A percentile compares a stretch with the other conserved stretches of the same genome.
phyloP scores from a whole-genome alignment of 2,329 filamentous ascomycete species.

The Cladosporium sp. region DNA sequence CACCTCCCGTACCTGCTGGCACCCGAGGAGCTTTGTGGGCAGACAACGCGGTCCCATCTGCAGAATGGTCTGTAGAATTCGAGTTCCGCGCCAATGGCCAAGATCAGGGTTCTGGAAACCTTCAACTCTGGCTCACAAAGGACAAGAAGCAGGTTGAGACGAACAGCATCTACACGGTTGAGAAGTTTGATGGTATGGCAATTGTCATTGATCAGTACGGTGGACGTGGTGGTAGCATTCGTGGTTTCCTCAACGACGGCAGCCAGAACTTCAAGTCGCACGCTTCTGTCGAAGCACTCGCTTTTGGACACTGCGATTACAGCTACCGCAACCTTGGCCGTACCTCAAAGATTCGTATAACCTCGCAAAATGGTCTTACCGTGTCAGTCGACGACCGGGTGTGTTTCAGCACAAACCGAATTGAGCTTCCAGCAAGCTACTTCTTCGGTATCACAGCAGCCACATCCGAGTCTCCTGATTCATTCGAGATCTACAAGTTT shows the following conservation, averaged over 20 bases:
- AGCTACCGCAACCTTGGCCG: slow-evolving; percentile 86
- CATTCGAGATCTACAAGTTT: slow-evolving; percentile 89
- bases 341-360: slow-evolving; percentile 74
- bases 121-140: slow-evolving; percentile 88
- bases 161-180: slow-evolving; percentile 77
- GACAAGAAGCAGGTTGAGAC: slow-evolving; percentile 61
- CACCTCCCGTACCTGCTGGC: slow-evolving; percentile 81
- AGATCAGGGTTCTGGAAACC: slow-evolving; percentile 79
- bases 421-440: slow-evolving; percentile 74
- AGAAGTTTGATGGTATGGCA: slow-evolving; percentile 83
- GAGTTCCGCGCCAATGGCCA: slow-evolving; percentile 84
- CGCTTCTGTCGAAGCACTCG: slow-evolving; percentile 72
- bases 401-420: slow-evolving; percentile 78
- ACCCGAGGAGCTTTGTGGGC: slow-evolving; percentile 81
- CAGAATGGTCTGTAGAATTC: slow-evolving; percentile 70
- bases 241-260: slow-evolving; percentile 93
- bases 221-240: slow-evolving; percentile 71
- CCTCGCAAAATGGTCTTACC: slow-evolving; percentile 61
- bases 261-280: slow-evolving; percentile 72
- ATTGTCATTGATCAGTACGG: slow-evolving; percentile 82
- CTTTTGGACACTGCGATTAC: slow-evolving; percentile 91
- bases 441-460: slow-evolving; percentile 82
- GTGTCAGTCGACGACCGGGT: slow-evolving; percentile 74
- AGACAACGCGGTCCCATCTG: slow-evolving; percentile 56
- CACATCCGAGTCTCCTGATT: slow-evolving; percentile 86